Evolutionary conservation across 805 yeast genomes (phyloP).

Genomic region (Candida saitoana): DNA sequence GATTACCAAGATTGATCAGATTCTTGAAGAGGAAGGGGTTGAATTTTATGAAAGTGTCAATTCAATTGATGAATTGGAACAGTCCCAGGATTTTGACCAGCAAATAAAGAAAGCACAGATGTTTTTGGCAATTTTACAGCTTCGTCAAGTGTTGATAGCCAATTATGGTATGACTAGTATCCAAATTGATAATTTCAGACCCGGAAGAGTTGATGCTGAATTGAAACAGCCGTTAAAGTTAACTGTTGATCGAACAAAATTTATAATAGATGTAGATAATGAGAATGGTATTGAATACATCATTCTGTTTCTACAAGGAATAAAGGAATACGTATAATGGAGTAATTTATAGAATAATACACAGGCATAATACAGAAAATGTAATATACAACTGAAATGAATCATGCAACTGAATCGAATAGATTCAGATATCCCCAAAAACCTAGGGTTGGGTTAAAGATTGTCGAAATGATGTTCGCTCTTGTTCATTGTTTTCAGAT

Average conservation of each 20-base stretch:
- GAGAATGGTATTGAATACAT: conserved; percentile 4
- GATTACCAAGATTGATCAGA: conserved; percentile 40
- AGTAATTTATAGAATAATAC: conserved; percentile 1
- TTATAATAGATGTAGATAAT: conserved; percentile 1
- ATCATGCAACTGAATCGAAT: not conserved
- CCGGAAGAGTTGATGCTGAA: conserved; percentile 29
- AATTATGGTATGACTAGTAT: conserved; percentile 5
- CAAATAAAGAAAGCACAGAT: conserved; percentile 2
- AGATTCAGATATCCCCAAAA: too few relatives aligned
- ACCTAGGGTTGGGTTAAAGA: not conserved
- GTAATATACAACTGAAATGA: not conserved
- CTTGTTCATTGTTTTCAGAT: not conserved
- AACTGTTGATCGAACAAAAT: not conserved
- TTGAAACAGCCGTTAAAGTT: conserved; percentile 26
- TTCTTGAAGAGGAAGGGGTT: conserved; percentile 39
- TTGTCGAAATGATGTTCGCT: not conserved
- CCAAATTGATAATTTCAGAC: conserved; percentile 24
- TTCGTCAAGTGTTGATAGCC: not conserved
- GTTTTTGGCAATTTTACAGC: conserved; percentile 1
- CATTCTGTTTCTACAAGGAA: conserved; percentile 7
- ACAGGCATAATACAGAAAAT: not conserved
- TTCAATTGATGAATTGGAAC: conserved; percentile 8
- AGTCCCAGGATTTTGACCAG: not conserved
- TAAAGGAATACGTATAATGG: conserved; percentile 9
- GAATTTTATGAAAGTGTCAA: conserved; percentile 24